phyloP scores from a whole-genome alignment of 306 rosid genomes.

The Fagus sylvatica region DNA sequence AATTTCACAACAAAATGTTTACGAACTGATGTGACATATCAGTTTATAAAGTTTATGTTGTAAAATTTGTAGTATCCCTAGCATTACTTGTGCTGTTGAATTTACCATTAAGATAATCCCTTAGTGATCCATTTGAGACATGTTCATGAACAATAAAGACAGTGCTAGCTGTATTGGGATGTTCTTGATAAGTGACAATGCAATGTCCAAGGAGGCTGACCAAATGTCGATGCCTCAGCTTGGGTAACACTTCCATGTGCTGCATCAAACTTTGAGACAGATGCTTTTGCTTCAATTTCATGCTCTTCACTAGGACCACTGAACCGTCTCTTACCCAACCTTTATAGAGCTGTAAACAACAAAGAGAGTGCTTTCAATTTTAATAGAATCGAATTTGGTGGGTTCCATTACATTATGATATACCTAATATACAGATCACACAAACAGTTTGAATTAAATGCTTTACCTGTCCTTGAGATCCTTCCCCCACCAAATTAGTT shows the following conservation, averaged over 20 bases:
- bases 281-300: constrained; percentile 58
- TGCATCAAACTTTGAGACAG: constrained; percentile 36
- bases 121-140: constrained; percentile 57
- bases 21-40: too few relatives aligned
- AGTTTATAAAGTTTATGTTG: too few relatives aligned
- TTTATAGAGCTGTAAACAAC: constrained; percentile 56
- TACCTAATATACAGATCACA: not conserved
- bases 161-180: constrained; percentile 46
- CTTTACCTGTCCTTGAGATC: constrained; percentile 62
- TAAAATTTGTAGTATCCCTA: too few relatives aligned
- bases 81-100: not conserved
- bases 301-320: constrained; percentile 50
- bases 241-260: constrained; percentile 52
- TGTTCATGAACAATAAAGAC: constrained; percentile 62
- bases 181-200: constrained; percentile 52
- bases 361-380: constrained; percentile 8
- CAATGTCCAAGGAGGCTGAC: constrained; percentile 85
- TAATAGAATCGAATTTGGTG: constrained; percentile 2
- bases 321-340: constrained; percentile 72
- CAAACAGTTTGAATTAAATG: constrained; percentile 11
- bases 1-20: too few relatives aligned
- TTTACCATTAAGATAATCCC: constrained; percentile 66
- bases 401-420: constrained; percentile 27
- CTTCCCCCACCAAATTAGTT: constrained; percentile 54
- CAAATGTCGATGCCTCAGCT: constrained; percentile 77